A percentile compares a stretch with the other conserved stretches of the same genome.
Evolutionary conservation across 2,329 filamentous ascomycete genomes (phyloP).

Genomic region (Endoconidiophora polonica): DNA sequence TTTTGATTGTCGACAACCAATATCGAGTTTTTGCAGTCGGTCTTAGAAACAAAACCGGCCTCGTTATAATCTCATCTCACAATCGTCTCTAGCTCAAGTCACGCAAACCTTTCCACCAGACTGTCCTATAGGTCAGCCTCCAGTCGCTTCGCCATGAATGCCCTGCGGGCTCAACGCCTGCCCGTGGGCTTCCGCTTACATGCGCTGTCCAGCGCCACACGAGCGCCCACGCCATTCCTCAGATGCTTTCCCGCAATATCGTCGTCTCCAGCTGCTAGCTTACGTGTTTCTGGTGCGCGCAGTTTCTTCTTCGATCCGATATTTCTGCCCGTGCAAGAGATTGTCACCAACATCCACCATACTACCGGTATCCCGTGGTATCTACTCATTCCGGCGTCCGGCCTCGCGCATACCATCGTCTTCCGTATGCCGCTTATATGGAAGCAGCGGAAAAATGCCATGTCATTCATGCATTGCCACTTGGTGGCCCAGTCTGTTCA

Average conservation of each 20-base stretch:
- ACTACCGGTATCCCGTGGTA: constrained; percentile 34
- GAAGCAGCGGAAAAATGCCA: constrained; percentile 16
- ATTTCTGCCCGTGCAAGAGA: constrained; percentile 25
- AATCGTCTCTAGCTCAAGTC: too few relatives aligned
- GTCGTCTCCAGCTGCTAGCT: neutral
- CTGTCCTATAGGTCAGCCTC: neutral
- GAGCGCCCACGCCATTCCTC: neutral
- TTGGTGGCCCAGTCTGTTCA: constrained; percentile 17
- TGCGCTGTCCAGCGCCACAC: neutral
- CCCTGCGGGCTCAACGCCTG: neutral
- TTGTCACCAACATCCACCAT: constrained; percentile 28
- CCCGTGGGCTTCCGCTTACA: neutral
- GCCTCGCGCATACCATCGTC: constrained; percentile 28
- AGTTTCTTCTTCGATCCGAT: constrained; percentile 11
- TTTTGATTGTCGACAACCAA: too few relatives aligned
- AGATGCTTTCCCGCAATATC: neutral
- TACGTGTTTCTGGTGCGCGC: constrained; percentile 2
- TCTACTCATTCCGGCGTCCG: constrained; percentile 35
- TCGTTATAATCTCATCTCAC: too few relatives aligned
- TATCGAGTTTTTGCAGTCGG: too few relatives aligned
- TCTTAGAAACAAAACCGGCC: too few relatives aligned
- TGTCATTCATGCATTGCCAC: constrained; percentile 5
- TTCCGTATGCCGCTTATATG: constrained; percentile 32
- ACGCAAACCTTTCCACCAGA: too few relatives aligned
- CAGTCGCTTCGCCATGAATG: neutral